Evolutionary conservation across 768 basidiomycete genomes (phyloP).

Genomic region (Goffeauzyma gilvescens): DNA sequence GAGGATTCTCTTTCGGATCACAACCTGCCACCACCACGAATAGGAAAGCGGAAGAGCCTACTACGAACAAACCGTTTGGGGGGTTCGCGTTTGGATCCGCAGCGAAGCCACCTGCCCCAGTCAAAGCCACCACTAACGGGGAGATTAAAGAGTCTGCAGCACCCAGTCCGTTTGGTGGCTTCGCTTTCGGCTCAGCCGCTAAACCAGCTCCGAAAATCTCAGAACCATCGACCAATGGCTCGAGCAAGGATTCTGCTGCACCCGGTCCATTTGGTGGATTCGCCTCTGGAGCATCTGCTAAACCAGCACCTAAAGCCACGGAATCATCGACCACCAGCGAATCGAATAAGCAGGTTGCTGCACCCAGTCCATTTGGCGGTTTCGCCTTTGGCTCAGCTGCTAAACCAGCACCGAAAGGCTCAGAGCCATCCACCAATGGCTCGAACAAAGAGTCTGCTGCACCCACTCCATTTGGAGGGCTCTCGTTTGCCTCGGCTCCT

Average conservation of each 20-base stretch:
- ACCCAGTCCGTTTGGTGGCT: neutral
- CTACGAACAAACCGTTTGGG: neutral
- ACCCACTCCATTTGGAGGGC: too few species aligned
- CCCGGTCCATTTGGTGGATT: too few species aligned
- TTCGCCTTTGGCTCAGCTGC: neutral
- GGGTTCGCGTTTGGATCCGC: neutral
- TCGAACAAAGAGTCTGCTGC: too few species aligned
- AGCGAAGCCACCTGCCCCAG: neutral
- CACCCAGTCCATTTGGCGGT: neutral
- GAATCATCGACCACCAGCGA: too few species aligned
- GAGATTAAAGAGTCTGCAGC: neutral
- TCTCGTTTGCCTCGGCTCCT: too few species aligned
- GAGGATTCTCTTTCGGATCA: constrained; percentile 18
- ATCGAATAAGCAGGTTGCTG: too few species aligned
- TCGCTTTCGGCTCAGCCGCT: neutral
- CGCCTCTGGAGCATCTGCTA: too few species aligned
- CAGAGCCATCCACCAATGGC: neutral
- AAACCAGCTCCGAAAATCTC: too few species aligned
- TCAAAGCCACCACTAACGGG: neutral
- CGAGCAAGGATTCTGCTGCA: too few species aligned
- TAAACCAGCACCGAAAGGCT: neutral
- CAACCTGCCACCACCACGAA: neutral
- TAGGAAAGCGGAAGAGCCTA: neutral
- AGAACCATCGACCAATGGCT: too few species aligned
- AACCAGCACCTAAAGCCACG: too few species aligned